phyloP scores from a whole-genome alignment of 192 early-diverging fungal species.

The Umbelopsis sp. region DNA sequence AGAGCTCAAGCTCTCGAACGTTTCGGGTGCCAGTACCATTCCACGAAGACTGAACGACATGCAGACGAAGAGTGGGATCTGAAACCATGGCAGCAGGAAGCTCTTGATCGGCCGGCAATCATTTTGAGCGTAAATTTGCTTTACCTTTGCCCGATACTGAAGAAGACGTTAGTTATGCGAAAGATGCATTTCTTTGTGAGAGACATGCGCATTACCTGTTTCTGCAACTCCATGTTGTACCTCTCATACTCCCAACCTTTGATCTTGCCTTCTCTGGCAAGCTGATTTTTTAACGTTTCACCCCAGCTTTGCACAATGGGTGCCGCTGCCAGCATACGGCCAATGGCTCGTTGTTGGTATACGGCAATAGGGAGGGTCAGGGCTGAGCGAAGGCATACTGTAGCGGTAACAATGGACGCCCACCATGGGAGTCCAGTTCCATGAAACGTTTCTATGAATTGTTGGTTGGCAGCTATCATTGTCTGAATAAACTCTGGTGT shows the following conservation, averaged over 20 bases:
- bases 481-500: constrained; percentile 37
- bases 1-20: constrained; percentile 48
- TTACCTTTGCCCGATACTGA: constrained; percentile 53
- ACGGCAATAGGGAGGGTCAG: constrained; percentile 62
- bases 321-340: constrained; percentile 46
- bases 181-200: not conserved
- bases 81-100: constrained; percentile 68
- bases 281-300: constrained; percentile 49
- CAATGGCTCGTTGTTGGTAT: constrained; percentile 57
- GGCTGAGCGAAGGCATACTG: constrained; percentile 49
- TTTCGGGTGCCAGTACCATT: constrained; percentile 59
- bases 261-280: constrained; percentile 43
- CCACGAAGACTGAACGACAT: constrained; percentile 69
- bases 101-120: constrained; percentile 62
- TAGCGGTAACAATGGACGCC: constrained; percentile 53
- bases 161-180: not conserved
- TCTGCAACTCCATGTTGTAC: constrained; percentile 50
- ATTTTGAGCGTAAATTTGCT: constrained; percentile 60
- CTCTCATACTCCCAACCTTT: constrained; percentile 44
- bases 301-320: constrained; percentile 54
- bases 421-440: constrained; percentile 57
- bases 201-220: constrained; percentile 40
- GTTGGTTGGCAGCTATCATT: constrained; percentile 46
- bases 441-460: constrained; percentile 47
- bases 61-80: constrained; percentile 76